These are phyloP conservation scores for Termitomyces sp. DNA, from an alignment of 768 basidiomycete genomes.

Conservation along the genomic window DNA sequence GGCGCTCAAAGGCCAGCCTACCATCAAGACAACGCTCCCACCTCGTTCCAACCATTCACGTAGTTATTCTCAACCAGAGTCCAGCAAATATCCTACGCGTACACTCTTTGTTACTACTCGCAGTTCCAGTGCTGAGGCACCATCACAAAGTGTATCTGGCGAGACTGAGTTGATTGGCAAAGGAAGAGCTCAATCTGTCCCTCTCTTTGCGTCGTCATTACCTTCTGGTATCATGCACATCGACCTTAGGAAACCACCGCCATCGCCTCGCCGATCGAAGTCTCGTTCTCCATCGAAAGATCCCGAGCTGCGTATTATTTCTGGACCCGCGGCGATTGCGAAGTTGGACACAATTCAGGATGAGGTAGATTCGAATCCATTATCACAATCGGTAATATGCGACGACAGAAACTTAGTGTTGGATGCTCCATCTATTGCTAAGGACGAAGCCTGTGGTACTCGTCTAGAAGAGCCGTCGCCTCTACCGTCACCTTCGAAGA, in stretches of 20 bases:
- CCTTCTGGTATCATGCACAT: constrained; percentile 27
- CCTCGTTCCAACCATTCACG: constrained; percentile 25
- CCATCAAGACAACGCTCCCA: constrained; percentile 7
- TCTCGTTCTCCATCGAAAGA: constrained; percentile 45
- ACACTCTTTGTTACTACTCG: constrained; percentile 23
- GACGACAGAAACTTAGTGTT: neutral
- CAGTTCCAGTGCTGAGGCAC: constrained; percentile 17
- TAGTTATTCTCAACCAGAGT: constrained; percentile 32
- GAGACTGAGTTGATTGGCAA: constrained; percentile 17
- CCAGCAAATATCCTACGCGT: constrained; percentile 17
- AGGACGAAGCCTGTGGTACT: neutral
- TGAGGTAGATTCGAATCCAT: constrained; percentile 11
- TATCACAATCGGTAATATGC: constrained; percentile 8
- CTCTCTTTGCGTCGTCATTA: constrained; percentile 31
- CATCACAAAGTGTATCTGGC: constrained; percentile 18
- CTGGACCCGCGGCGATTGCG: constrained; percentile 12
- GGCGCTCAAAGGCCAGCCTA: constrained; percentile 11
- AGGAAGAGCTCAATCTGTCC: constrained; percentile 44
- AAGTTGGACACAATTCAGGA: constrained; percentile 18
- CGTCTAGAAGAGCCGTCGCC: neutral
- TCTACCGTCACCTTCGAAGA: neutral
- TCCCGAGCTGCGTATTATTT: constrained; percentile 26
- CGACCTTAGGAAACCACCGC: constrained; percentile 40
- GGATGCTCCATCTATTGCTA: neutral
- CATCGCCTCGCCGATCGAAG: constrained; percentile 35